Percentiles rank a stretch among this genome's conserved stretches.
Evolutionary conservation across 441 rosid genomes (phyloP).

Genomic region (Pelargonium citronellum): DNA sequence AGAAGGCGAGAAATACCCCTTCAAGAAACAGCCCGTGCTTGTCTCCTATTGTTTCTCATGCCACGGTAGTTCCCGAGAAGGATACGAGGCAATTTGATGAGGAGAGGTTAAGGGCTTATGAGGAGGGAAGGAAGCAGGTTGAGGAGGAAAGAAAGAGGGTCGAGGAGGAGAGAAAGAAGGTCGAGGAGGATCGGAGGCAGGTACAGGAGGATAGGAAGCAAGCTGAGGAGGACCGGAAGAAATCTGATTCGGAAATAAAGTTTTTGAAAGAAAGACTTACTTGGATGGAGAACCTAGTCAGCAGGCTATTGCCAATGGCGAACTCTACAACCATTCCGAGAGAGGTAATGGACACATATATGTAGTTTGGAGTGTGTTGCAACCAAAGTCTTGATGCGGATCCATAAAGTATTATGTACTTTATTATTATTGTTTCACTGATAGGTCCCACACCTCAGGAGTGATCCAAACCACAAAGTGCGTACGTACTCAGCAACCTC

Average conservation of each 20-base stretch:
- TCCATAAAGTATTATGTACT: too few species aligned
- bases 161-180: background rate
- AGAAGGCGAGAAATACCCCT: background rate
- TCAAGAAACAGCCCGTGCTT: background rate
- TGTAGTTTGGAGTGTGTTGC: too few species aligned
- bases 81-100: too few species aligned
- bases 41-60: background rate
- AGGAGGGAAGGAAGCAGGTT: background rate
- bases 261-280: background rate
- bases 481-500: background rate
- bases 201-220: background rate
- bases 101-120: background rate
- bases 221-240: background rate
- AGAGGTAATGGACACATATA: too few species aligned
- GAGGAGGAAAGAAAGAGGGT: background rate
- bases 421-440: background rate
- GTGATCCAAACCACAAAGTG: background rate
- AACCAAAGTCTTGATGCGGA: too few species aligned
- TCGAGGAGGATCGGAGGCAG: background rate
- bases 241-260: background rate
- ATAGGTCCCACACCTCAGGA: background rate
- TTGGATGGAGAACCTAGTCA: conserved; percentile 1
- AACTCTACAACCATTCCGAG: too few species aligned
- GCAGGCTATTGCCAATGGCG: background rate
- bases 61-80: background rate